phyloP scores from a whole-genome alignment of 768 basidiomycete species.

The Mrakia gelida region DNA sequence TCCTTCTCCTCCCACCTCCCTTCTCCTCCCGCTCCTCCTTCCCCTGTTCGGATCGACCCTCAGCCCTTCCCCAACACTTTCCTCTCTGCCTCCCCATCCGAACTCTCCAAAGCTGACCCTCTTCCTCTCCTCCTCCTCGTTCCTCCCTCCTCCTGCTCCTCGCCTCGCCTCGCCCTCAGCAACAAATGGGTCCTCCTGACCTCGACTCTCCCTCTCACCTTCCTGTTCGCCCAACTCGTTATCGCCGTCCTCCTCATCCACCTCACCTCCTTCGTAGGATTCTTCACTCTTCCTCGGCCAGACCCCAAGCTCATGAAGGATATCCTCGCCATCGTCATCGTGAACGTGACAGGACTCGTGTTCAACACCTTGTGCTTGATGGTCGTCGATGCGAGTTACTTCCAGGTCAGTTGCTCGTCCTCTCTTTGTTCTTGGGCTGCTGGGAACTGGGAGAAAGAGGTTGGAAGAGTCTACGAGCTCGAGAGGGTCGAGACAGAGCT shows the following conservation, averaged over 20 bases:
- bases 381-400: slow-evolving; percentile 74
- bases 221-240: slow-evolving; percentile 63
- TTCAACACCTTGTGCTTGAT: slow-evolving; percentile 76
- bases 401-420: slow-evolving; percentile 53
- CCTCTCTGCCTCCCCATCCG: neutral
- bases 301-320: slow-evolving; percentile 20
- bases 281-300: slow-evolving; percentile 32
- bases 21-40: neutral
- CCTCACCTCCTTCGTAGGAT: slow-evolving; percentile 45
- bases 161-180: slow-evolving; percentile 43
- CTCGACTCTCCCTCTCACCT: slow-evolving; percentile 55
- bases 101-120: neutral
- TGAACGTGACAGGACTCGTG: slow-evolving; percentile 68
- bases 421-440: neutral
- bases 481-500: neutral
- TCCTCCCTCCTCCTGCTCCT: neutral
- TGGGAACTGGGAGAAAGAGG: too few relatives aligned
- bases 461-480: neutral
- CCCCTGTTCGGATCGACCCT: neutral
- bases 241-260: slow-evolving; percentile 66
- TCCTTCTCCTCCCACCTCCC: neutral
- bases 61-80: too few relatives aligned
- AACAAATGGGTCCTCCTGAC: slow-evolving; percentile 52
- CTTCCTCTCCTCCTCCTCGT: neutral
- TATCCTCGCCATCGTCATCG: slow-evolving; percentile 42